phyloP scores from a whole-genome alignment of 441 rosid genomes.

The Rhodomyrtus psidioides region DNA sequence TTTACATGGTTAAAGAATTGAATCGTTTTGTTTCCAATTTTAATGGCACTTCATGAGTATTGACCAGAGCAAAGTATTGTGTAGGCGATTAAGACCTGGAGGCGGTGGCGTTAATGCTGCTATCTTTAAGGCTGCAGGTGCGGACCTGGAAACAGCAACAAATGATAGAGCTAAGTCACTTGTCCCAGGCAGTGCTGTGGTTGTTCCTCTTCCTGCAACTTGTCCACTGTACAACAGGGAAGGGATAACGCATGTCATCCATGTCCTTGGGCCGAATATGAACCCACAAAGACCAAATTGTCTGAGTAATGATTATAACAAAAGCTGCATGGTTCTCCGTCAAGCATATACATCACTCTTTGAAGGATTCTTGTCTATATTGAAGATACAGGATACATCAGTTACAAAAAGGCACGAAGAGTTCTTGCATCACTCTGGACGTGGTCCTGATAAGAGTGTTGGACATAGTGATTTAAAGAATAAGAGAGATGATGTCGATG shows the following conservation, averaged over 20 bases:
- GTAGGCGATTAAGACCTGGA: constrained; percentile 90
- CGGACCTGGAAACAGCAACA: constrained; percentile 56
- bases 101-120: constrained; percentile 96
- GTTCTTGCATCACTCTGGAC: constrained; percentile 11
- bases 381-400: constrained; percentile 27
- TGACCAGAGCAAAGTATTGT: constrained; percentile 2
- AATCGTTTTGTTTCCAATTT: not conserved
- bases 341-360: constrained; percentile 78
- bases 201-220: constrained; percentile 73
- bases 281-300: constrained; percentile 78
- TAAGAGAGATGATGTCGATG: constrained; percentile 30
- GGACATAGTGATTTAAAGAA: constrained; percentile 24
- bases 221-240: constrained; percentile 62
- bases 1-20: not conserved
- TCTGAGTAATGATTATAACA: constrained; percentile 56
- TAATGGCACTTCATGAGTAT: not conserved
- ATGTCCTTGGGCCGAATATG: constrained; percentile 98
- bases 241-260: constrained; percentile 83
- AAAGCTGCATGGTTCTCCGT: constrained; percentile 63
- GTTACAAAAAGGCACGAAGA: constrained; percentile 15
- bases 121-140: constrained; percentile 71
- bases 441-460: constrained; percentile 5
- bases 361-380: constrained; percentile 52
- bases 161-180: constrained; percentile 49
- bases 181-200: constrained; percentile 63